phyloP scores from a whole-genome alignment of 768 basidiomycete genomes.

The Serendipita sp. region DNA sequence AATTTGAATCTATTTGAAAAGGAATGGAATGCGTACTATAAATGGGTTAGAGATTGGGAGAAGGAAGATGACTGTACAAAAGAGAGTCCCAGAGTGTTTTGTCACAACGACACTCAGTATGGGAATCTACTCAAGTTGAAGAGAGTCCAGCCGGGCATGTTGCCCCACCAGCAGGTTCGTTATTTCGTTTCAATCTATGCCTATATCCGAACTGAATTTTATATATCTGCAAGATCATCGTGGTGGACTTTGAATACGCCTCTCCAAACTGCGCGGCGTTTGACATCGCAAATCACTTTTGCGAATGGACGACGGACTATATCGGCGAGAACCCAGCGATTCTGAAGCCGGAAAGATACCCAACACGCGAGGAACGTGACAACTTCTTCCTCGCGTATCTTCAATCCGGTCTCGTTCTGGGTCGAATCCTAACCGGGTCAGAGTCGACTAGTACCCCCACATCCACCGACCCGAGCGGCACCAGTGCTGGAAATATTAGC shows the following conservation, averaged over 20 bases:
- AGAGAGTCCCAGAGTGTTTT: conserved; percentile 53
- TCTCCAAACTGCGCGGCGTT: conserved; percentile 81
- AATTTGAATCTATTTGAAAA: conserved; percentile 46
- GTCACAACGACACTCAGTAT: conserved; percentile 93
- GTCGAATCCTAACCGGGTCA: neutral
- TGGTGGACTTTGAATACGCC: conserved; percentile 94
- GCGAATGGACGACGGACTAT: conserved; percentile 94
- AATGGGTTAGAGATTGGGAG: conserved; percentile 51
- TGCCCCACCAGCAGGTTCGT: conserved; percentile 63
- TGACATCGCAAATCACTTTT: conserved; percentile 94
- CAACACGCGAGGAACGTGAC: conserved; percentile 48
- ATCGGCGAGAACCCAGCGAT: conserved; percentile 52
- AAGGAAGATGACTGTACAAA: conserved; percentile 27
- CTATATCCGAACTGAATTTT: too few relatives aligned
- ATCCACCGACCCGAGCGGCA: neutral
- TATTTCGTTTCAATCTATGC: neutral
- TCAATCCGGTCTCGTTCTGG: conserved; percentile 7
- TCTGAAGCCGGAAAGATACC: conserved; percentile 50
- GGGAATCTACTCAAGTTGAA: conserved; percentile 76
- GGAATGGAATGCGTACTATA: conserved; percentile 52
- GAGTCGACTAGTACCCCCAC: neutral
- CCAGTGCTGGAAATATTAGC: neutral
- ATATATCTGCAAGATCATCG: too few relatives aligned
- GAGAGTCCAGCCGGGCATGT: conserved; percentile 33
- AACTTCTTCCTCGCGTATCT: conserved; percentile 84